Percentiles rank a stretch among this genome's conserved stretches.
These are phyloP conservation scores for Suillus paluster DNA, from an alignment of 768 basidiomycete species.

Conservation along the genomic window DNA sequence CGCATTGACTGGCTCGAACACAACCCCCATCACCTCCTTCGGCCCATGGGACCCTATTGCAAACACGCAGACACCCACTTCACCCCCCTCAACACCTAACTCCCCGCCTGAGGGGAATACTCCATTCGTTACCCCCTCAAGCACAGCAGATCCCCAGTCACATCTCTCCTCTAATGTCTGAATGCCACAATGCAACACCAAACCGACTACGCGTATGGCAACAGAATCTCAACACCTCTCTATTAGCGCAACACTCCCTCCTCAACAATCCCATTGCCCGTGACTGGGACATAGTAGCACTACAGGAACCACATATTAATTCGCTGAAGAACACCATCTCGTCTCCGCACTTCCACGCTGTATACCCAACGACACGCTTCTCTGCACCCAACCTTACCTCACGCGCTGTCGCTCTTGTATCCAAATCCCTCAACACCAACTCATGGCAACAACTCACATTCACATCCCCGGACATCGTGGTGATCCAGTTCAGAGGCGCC, in stretches of 20 bases:
- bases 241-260: constrained; percentile 13
- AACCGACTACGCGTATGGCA: background rate
- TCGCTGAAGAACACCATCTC: constrained; percentile 17
- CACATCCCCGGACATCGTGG: background rate
- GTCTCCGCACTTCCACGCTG: constrained; percentile 13
- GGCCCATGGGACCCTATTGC: too few relatives aligned
- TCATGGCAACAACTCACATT: constrained; percentile 13
- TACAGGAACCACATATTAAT: constrained; percentile 47
- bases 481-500: background rate
- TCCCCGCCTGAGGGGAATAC: too few relatives aligned
- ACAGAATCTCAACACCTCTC: background rate
- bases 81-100: too few relatives aligned
- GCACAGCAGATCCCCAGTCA: constrained; percentile 34
- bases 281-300: constrained; percentile 36
- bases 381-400: background rate
- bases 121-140: too few relatives aligned
- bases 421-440: background rate
- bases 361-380: constrained; percentile 24
- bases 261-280: constrained; percentile 7
- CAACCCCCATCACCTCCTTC: too few relatives aligned
- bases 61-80: too few relatives aligned
- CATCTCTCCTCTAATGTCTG: constrained; percentile 28
- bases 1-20: too few relatives aligned
- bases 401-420: constrained; percentile 15
- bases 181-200: background rate